Evolutionary conservation across 441 rosid species (phyloP), one percentile per base, ranked within the genome.

Genomic region (Euphorbia schlechtendalii): DNA sequence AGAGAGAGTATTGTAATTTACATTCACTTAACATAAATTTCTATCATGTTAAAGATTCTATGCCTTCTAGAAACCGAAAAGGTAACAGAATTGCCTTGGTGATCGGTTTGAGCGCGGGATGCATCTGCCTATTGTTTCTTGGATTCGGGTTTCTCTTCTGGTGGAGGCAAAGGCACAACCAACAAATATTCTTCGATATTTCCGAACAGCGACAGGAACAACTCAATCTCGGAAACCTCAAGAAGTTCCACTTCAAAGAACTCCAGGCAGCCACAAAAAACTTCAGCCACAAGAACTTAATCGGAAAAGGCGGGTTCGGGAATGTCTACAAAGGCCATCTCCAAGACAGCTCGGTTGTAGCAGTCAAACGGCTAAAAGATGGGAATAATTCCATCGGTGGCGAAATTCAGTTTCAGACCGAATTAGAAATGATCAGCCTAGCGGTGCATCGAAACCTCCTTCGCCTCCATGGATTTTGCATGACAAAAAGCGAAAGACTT

Each of bases 401-500:
- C 4, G 92, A 90, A 78, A 77, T 76, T 70, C 97, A 93, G 71
- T 93, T 93, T 63, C 97, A 90, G 73, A 93, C 88, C 0, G 97
- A 90, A 69, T 82, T 93, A 54, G 95, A 90, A 70, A 88, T 93
- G 92, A 93, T 90, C 73, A 90, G 96, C 80, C 76, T 93, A 43
- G 97, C 98, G 25, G 97, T 86, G 17, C 98, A 90, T 54, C 81
- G 91, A 2, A 86, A 93, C 59, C 95, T 93, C 63, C 97, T 93
- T 67, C 83, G 84, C 1, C 85, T 90, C n/a, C 81, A 78, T 0
- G 92, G 98, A 41, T 90, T 93, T 68, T 93, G 94, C 71, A 86
- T 88, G 79, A 90, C 92, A 58, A 60, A 88, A 45, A 66, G 77
- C 5, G 97, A 93, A 66, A 80, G 89, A 54, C 86, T 93, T 57